phyloP scores from a whole-genome alignment of 2,329 filamentous ascomycete species.

The Fusarium sambucinum region DNA sequence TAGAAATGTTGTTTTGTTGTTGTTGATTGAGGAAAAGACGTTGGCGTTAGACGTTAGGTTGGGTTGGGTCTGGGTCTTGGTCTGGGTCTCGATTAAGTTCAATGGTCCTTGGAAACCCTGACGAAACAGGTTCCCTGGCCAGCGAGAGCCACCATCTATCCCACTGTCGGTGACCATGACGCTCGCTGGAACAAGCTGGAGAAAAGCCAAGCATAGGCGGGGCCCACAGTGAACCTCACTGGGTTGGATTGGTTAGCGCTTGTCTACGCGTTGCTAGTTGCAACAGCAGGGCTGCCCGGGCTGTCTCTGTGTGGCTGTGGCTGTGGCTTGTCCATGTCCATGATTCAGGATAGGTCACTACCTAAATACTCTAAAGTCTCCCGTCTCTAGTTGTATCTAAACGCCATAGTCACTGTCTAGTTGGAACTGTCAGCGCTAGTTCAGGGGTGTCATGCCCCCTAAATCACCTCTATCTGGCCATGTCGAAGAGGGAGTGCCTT shows the following conservation, averaged over 20 bases:
- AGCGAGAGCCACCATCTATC: slow-evolving; percentile 16
- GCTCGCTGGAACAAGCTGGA: slow-evolving; percentile 19
- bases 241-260: slow-evolving; percentile 5
- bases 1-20: slow-evolving; percentile 20
- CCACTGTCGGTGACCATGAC: slow-evolving; percentile 29
- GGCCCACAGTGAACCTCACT: slow-evolving; percentile 10
- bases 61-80: slow-evolving; percentile 19
- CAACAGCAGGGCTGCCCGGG: slow-evolving; percentile 31
- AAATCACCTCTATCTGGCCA: not conserved
- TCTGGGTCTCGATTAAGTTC: slow-evolving; percentile 29
- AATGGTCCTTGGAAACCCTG: slow-evolving; percentile 35
- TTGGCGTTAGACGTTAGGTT: slow-evolving; percentile 11
- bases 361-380: not conserved
- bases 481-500: not conserved
- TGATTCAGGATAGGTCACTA: not conserved
- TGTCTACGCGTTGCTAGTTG: slow-evolving; percentile 42
- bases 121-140: slow-evolving; percentile 45
- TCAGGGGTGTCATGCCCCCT: slow-evolving; percentile 14
- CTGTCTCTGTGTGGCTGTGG: slow-evolving; percentile 33
- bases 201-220: not conserved
- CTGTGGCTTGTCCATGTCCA: no score
- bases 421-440: slow-evolving; percentile 1
- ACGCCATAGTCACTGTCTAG: not conserved
- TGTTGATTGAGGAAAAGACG: slow-evolving; percentile 8
- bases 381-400: not conserved